These are phyloP conservation scores for Niveomyces coronatus DNA, from an alignment of 2,329 filamentous ascomycete genomes.

Conservation along the genomic window DNA sequence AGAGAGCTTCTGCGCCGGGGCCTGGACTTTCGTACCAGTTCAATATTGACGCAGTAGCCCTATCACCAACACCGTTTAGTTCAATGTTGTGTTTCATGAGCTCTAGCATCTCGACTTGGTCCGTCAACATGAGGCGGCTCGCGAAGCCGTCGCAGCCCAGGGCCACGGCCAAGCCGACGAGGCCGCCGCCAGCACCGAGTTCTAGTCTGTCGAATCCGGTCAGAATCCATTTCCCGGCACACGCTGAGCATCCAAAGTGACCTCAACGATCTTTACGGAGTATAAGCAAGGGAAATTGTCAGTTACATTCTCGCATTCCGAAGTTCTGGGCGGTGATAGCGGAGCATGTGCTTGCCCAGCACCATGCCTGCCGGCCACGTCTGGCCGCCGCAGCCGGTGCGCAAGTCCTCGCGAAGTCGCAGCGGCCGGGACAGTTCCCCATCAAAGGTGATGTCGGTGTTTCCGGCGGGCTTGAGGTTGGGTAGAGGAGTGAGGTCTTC, in stretches of 20 bases:
- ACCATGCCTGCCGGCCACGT: constrained; percentile 92
- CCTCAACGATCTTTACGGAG: neutral
- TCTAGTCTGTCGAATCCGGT: too few species aligned
- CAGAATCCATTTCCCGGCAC: too few species aligned
- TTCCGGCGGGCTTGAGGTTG: constrained; percentile 43
- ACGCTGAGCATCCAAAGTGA: constrained; percentile 6
- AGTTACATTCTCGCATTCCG: constrained; percentile 63
- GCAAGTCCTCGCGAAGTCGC: constrained; percentile 73
- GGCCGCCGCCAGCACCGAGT: constrained; percentile 81
- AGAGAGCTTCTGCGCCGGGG: neutral
- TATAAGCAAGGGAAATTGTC: neutral
- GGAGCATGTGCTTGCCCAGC: constrained; percentile 75
- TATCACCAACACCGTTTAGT: constrained; percentile 61
- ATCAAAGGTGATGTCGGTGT: constrained; percentile 53
- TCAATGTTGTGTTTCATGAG: constrained; percentile 80
- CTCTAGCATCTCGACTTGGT: constrained; percentile 74
- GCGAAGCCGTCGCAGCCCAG: constrained; percentile 42
- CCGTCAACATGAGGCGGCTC: constrained; percentile 64
- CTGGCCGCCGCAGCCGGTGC: constrained; percentile 82
- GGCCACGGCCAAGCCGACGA: constrained; percentile 62
- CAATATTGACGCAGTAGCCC: constrained; percentile 58
- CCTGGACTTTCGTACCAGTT: constrained; percentile 59
- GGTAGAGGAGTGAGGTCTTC: constrained; percentile 51
- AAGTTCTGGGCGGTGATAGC: constrained; percentile 56
- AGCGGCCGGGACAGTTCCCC: constrained; percentile 62